phyloP scores from a whole-genome alignment of 2,329 filamentous ascomycete species.

The Ophiosphaerella korrae region DNA sequence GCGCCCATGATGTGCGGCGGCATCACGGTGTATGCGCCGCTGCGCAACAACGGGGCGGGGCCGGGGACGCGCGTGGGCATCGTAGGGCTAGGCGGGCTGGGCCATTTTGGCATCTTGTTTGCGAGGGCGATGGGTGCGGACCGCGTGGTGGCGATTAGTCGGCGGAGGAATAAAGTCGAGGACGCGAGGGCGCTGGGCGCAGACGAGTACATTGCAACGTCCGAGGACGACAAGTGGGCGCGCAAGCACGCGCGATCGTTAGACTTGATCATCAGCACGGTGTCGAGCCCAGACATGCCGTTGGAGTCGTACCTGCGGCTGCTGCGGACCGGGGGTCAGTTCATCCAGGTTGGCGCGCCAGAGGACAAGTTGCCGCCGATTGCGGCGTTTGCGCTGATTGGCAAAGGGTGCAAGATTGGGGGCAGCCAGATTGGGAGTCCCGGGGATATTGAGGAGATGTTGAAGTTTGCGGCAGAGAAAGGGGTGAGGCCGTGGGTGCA shows the following conservation, averaged over 20 bases:
- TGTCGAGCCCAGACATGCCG: conserved; percentile 66
- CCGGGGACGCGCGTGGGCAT: conserved; percentile 74
- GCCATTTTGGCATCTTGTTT: conserved; percentile 75
- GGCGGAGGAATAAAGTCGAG: conserved; percentile 61
- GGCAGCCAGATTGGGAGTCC: conserved; percentile 59
- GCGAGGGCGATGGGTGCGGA: conserved; percentile 73
- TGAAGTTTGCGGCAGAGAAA: conserved; percentile 64
- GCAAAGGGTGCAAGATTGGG: conserved; percentile 56
- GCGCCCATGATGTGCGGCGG: conserved; percentile 80
- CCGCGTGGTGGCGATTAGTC: conserved; percentile 67
- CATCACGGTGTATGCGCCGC: conserved; percentile 72
- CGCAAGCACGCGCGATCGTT: conserved; percentile 64
- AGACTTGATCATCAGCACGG: conserved; percentile 65
- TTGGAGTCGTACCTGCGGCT: conserved; percentile 66
- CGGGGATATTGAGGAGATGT: conserved; percentile 65
- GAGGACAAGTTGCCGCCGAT: conserved; percentile 63
- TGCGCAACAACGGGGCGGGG: conserved; percentile 69
- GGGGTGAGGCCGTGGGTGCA: conserved; percentile 67
- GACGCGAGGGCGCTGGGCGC: conserved; percentile 69
- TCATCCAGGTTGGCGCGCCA: conserved; percentile 72
- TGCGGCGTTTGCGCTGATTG: conserved; percentile 63
- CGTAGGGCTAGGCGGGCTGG: conserved; percentile 73
- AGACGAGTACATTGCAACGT: conserved; percentile 64
- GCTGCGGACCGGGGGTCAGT: conserved; percentile 63
- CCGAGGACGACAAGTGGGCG: conserved; percentile 56